These are phyloP conservation scores for Podaxis carcinomalis DNA, from an alignment of 768 basidiomycete genomes.

Conservation along the genomic window DNA sequence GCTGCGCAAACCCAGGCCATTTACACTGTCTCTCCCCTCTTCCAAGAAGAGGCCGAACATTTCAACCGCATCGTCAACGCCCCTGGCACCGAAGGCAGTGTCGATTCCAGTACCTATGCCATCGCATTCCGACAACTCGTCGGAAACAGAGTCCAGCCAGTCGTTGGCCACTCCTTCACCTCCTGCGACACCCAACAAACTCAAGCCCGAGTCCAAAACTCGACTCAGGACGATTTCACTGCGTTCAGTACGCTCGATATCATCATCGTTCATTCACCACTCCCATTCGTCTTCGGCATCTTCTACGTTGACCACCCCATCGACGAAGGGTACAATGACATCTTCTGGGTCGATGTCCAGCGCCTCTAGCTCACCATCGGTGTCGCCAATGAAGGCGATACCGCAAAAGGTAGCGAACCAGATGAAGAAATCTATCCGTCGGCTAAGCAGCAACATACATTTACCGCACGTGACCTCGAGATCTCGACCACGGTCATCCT, in stretches of 20 bases:
- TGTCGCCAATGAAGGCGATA: slow-evolving; percentile 20
- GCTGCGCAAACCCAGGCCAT: slow-evolving; percentile 7
- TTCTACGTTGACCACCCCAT: slow-evolving; percentile 5
- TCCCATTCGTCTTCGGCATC: slow-evolving; percentile 2
- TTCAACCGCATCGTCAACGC: not conserved
- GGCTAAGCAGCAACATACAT: slow-evolving; percentile 28
- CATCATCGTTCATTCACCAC: slow-evolving; percentile 6
- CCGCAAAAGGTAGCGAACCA: slow-evolving; percentile 24
- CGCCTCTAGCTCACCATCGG: slow-evolving; percentile 8
- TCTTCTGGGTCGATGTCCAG: slow-evolving; percentile 3
- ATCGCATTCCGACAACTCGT: not conserved
- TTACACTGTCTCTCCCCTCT: slow-evolving; percentile 3
- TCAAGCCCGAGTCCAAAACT: not conserved
- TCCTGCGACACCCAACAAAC: not conserved
- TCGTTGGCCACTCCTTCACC: not conserved
- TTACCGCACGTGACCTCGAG: slow-evolving; percentile 26
- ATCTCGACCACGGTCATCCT: slow-evolving; percentile 12
- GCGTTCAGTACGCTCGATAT: slow-evolving; percentile 11
- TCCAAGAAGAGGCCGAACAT: slow-evolving; percentile 3
- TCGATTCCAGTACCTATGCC: not conserved
- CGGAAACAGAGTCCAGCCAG: not conserved
- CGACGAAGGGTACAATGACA: slow-evolving; percentile 4
- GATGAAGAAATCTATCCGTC: slow-evolving; percentile 26
- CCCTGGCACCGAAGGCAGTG: not conserved
- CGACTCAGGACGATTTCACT: slow-evolving; percentile 5